Evolutionary conservation across 2,329 filamentous ascomycete genomes (phyloP).

Genomic region (Nigrospora oryzae): DNA sequence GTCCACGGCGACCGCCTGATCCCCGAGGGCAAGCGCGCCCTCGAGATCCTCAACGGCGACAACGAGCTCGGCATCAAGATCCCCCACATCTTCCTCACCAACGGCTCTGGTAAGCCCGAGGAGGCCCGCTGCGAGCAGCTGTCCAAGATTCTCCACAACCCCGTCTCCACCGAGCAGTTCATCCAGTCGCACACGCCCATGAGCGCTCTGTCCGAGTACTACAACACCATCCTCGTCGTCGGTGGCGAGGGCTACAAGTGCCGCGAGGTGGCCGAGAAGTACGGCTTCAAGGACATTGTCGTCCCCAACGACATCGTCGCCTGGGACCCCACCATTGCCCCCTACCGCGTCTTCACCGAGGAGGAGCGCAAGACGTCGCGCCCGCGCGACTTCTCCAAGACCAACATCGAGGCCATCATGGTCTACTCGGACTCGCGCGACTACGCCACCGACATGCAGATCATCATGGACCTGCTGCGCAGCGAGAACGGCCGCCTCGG

Average conservation of each 20-base stretch:
- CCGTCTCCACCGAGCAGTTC: constrained; percentile 64
- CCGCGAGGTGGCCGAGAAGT: constrained; percentile 63
- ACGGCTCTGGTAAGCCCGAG: constrained; percentile 67
- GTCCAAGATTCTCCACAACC: constrained; percentile 54
- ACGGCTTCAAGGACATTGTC: constrained; percentile 66
- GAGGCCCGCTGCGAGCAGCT: constrained; percentile 56
- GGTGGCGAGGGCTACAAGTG: constrained; percentile 70
- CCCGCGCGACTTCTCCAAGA: constrained; percentile 63
- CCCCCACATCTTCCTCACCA: constrained; percentile 66
- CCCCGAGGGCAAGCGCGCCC: constrained; percentile 54
- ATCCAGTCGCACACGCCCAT: constrained; percentile 73
- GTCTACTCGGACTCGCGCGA: constrained; percentile 68
- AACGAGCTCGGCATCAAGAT: constrained; percentile 75
- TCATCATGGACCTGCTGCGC: constrained; percentile 65
- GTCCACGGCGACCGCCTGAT: constrained; percentile 66
- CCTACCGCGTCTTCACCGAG: constrained; percentile 59
- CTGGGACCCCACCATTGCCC: constrained; percentile 60
- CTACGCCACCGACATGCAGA: constrained; percentile 68
- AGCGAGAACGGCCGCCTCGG: constrained; percentile 58
- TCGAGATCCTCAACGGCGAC: constrained; percentile 66
- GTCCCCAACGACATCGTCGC: constrained; percentile 68
- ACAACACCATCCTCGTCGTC: constrained; percentile 66
- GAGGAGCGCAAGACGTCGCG: constrained; percentile 59
- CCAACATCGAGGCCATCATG: constrained; percentile 66
- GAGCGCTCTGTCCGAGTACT: constrained; percentile 68